phyloP scores from a whole-genome alignment of 1,139 yeast species.

The Geotrichum siamense region DNA sequence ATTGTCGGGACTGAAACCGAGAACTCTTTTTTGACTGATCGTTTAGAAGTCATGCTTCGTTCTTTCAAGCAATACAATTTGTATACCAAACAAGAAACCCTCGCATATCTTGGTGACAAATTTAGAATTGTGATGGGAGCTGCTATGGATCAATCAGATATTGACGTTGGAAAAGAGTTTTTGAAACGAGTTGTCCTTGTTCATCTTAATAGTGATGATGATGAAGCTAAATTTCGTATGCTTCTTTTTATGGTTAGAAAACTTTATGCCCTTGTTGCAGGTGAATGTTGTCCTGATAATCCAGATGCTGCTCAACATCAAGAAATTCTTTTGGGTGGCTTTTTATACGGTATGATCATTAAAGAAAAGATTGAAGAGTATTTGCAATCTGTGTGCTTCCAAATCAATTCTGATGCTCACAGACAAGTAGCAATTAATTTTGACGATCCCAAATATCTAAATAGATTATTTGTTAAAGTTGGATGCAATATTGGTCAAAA shows the following conservation, averaged over 20 bases:
- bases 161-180: constrained; percentile 85
- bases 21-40: constrained; percentile 94
- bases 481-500: constrained; percentile 94
- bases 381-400: constrained; percentile 61
- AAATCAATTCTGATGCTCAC: constrained; percentile 70
- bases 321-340: constrained; percentile 92
- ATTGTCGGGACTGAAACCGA: constrained; percentile 81
- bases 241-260: constrained; percentile 91
- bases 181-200: constrained; percentile 80
- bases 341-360: constrained; percentile 91
- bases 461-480: constrained; percentile 68
- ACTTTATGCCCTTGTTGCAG: constrained; percentile 88
- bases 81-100: constrained; percentile 75
- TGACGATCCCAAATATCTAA: constrained; percentile 73
- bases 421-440: constrained; percentile 82
- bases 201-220: constrained; percentile 53
- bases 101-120: constrained; percentile 91
- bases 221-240: constrained; percentile 75
- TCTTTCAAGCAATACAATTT: constrained; percentile 76
- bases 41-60: constrained; percentile 86
- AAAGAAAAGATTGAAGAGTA: constrained; percentile 96
- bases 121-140: constrained; percentile 91
- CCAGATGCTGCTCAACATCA: constrained; percentile 99
- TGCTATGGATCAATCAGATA: constrained; percentile 78
- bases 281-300: constrained; percentile 94